Conservation (phyloP, 1,139 yeast genomes). For the Pneumocystis canis region DNA sequence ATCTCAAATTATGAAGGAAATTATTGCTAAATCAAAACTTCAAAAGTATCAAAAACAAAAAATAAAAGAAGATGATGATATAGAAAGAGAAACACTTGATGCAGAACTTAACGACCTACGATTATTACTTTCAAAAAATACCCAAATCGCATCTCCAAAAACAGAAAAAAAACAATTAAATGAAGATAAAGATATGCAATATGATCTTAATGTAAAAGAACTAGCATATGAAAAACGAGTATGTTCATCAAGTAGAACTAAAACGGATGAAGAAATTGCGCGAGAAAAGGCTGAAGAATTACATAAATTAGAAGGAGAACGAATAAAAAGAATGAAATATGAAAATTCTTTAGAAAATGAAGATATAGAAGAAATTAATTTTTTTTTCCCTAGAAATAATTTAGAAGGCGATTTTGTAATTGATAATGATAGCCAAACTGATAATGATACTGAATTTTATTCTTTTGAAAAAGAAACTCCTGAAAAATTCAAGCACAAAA, state of each 20-base stretch:
- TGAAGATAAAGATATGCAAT: conserved; percentile 44
- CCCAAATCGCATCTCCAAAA: background rate
- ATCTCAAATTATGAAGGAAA: conserved; percentile 91
- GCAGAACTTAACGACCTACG: conserved; percentile 52
- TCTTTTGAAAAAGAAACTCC: background rate
- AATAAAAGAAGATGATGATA: conserved; percentile 55
- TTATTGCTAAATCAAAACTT: conserved; percentile 85
- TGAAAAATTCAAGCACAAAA: background rate
- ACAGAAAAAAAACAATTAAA: conserved; percentile 19
- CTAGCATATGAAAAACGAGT: conserved; percentile 76
- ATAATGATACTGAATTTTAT: background rate
- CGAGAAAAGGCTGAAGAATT: conserved; percentile 48
- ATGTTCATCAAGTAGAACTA: conserved; percentile 89
- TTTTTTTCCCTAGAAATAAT: conserved; percentile 16
- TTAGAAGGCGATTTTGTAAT: conserved; percentile 17
- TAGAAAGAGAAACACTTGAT: conserved; percentile 62
- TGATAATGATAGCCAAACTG: conserved; percentile 19
- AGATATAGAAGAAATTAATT: conserved; percentile 11
- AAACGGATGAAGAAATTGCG: conserved; percentile 72
- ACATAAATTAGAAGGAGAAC: conserved; percentile 57
- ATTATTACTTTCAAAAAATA: conserved; percentile 17
- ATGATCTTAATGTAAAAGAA: conserved; percentile 66
- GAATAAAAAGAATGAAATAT: conserved; percentile 79
- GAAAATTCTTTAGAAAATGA: conserved; percentile 57
- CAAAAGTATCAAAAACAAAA: conserved; percentile 79